phyloP scores from a whole-genome alignment of 805 yeast species.

The Starmerella powellii region DNA sequence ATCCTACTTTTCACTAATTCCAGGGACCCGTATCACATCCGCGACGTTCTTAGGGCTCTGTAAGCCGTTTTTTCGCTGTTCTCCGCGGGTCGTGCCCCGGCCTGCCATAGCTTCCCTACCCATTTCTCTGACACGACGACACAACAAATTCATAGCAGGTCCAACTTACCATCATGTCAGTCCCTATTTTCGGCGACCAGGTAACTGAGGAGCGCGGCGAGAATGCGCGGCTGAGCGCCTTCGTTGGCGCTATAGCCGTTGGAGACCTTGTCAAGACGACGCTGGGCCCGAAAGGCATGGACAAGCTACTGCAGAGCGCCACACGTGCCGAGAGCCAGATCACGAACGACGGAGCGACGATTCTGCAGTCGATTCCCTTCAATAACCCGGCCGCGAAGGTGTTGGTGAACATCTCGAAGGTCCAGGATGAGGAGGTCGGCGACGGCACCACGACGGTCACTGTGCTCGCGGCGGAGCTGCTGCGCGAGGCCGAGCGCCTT shows the following conservation, averaged over 20 bases:
- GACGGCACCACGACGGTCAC: slow-evolving; percentile 98
- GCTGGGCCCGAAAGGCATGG: slow-evolving; percentile 98
- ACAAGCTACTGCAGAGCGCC: slow-evolving; percentile 80
- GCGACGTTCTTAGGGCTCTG: too few species aligned
- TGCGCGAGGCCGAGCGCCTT: slow-evolving; percentile 88
- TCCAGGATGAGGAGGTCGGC: slow-evolving; percentile 97
- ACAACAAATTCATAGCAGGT: too few species aligned
- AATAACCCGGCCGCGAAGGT: slow-evolving; percentile 98
- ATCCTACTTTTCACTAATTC: too few species aligned
- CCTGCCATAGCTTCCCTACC: too few species aligned
- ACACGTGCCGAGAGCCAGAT: slow-evolving; percentile 57
- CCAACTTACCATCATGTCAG: slow-evolving; percentile 38
- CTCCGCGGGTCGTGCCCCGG: too few species aligned
- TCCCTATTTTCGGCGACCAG: slow-evolving; percentile 91
- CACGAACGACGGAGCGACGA: slow-evolving; percentile 98
- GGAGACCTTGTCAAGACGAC: slow-evolving; percentile 93
- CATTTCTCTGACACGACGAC: neutral
- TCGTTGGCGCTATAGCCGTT: slow-evolving; percentile 97
- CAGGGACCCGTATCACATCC: too few species aligned
- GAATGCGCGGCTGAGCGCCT: slow-evolving; percentile 92
- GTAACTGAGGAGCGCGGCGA: slow-evolving; percentile 97
- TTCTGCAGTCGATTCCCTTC: slow-evolving; percentile 81
- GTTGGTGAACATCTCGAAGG: slow-evolving; percentile 83
- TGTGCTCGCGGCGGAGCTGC: slow-evolving; percentile 82
- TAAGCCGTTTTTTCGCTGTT: too few species aligned